Percentiles rank a stretch among this genome's conserved stretches.
Conservation (phyloP, 331 rosid genomes). For the Dryas integrifolia region DNA sequence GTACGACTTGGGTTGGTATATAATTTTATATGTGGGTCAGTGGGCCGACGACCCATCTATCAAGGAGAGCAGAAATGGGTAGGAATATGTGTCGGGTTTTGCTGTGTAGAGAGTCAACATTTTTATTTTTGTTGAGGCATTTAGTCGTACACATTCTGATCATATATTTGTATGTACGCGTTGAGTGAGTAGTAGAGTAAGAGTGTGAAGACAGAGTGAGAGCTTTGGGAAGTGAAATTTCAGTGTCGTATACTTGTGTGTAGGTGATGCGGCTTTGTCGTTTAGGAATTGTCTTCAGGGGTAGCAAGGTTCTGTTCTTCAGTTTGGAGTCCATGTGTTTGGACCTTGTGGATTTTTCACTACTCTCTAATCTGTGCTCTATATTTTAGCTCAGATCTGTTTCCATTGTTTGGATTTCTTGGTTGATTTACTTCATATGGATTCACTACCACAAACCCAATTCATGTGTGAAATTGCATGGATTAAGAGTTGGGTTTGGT, state of each 20-base stretch:
- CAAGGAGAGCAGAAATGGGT: conserved; percentile 48
- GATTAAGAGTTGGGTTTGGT: neutral
- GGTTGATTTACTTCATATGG: neutral
- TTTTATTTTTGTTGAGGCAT: neutral
- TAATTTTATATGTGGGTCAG: conserved; percentile 9
- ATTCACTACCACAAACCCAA: neutral
- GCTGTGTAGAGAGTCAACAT: conserved; percentile 58
- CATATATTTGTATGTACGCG: neutral
- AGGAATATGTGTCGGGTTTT: conserved; percentile 84
- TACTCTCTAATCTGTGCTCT: neutral
- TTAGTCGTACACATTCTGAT: conserved; percentile 13
- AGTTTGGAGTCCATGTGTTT: neutral
- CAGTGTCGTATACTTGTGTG: neutral
- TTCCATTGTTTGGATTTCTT: neutral
- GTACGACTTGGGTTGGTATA: neutral
- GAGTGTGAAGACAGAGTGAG: no score
- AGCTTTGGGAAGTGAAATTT: conserved; percentile 1
- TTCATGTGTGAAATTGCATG: no score
- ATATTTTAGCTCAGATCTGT: neutral
- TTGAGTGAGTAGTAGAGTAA: no score
- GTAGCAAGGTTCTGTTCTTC: neutral
- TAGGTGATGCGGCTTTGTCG: neutral
- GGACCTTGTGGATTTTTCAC: neutral
- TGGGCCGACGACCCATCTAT: neutral
- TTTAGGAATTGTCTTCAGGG: neutral